A percentile compares a stretch with the other conserved stretches of the same genome.
These are phyloP conservation scores for Pseudohalonectria lignicola DNA, from an alignment of 2,329 filamentous ascomycete genomes.

Conservation along the genomic window DNA sequence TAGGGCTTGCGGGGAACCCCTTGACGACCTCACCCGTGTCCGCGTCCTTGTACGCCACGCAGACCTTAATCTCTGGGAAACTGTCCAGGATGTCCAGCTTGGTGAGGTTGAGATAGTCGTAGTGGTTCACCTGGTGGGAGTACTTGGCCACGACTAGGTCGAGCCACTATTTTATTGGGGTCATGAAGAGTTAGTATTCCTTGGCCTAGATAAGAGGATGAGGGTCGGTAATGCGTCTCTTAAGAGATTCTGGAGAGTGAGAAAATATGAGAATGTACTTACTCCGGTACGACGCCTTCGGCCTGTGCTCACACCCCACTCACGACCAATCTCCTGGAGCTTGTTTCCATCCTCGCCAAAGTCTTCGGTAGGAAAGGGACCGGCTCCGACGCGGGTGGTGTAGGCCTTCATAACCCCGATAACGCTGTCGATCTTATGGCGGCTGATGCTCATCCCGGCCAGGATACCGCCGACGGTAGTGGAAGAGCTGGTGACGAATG, in stretches of 20 bases:
- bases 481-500: slow-evolving; percentile 46
- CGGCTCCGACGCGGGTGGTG: slow-evolving; percentile 47
- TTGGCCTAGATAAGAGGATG: no score
- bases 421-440: slow-evolving; percentile 40
- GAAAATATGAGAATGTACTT: no score
- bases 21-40: slow-evolving; percentile 35
- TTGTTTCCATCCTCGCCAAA: slow-evolving; percentile 22
- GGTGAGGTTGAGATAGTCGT: slow-evolving; percentile 49
- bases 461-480: slow-evolving; percentile 48
- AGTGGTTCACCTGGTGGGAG: slow-evolving; percentile 51
- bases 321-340: slow-evolving; percentile 26
- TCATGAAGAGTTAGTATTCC: no score
- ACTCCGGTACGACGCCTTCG: slow-evolving; percentile 43
- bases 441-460: slow-evolving; percentile 44
- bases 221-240: no score
- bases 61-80: slow-evolving; percentile 64
- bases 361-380: slow-evolving; percentile 52
- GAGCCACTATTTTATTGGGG: slow-evolving; percentile 25
- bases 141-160: slow-evolving; percentile 62
- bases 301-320: slow-evolving; percentile 32
- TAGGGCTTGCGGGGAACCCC: slow-evolving; percentile 55
- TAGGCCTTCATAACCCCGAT: slow-evolving; percentile 58
- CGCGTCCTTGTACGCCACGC: slow-evolving; percentile 53
- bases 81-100: slow-evolving; percentile 61
- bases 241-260: no score